Evolutionary conservation across 1,139 yeast species (phyloP).

Genomic region (Pichia sp.): DNA sequence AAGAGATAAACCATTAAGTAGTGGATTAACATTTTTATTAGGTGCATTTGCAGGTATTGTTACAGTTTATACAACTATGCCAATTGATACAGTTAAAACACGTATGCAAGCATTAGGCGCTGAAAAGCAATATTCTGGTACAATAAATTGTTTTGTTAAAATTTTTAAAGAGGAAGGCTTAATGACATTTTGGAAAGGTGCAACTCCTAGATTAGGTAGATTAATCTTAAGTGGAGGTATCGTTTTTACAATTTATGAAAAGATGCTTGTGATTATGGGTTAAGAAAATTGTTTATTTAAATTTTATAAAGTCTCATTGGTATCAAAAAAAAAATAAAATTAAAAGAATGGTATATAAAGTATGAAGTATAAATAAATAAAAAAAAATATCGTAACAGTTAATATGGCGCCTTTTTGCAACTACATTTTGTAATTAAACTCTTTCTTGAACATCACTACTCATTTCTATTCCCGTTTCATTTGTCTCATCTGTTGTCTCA

Average conservation of each 20-base stretch:
- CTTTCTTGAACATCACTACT: background rate
- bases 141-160: constrained; percentile 72
- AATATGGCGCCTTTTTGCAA: too few relatives aligned
- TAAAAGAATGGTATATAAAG: background rate
- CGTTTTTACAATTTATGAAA: constrained; percentile 90
- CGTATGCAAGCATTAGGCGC: constrained; percentile 96
- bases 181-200: constrained; percentile 94
- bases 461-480: background rate
- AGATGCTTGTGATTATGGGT: constrained; percentile 47
- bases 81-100: constrained; percentile 94
- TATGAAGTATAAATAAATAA: background rate
- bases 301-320: background rate
- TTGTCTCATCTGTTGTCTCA: background rate
- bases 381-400: background rate
- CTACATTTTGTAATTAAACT: background rate
- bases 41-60: constrained; percentile 93
- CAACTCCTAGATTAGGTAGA: constrained; percentile 93
- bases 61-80: constrained; percentile 96
- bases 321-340: background rate
- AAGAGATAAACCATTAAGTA: constrained; percentile 68
- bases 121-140: constrained; percentile 59
- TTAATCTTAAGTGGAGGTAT: constrained; percentile 91
- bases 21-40: constrained; percentile 75
- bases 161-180: constrained; percentile 88
- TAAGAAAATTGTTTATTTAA: constrained; percentile 8